Evolutionary conservation across 2,329 filamentous ascomycete genomes (phyloP), one percentile per base, ranked within the genome.

Genomic region (Alternaria conjuncta): DNA sequence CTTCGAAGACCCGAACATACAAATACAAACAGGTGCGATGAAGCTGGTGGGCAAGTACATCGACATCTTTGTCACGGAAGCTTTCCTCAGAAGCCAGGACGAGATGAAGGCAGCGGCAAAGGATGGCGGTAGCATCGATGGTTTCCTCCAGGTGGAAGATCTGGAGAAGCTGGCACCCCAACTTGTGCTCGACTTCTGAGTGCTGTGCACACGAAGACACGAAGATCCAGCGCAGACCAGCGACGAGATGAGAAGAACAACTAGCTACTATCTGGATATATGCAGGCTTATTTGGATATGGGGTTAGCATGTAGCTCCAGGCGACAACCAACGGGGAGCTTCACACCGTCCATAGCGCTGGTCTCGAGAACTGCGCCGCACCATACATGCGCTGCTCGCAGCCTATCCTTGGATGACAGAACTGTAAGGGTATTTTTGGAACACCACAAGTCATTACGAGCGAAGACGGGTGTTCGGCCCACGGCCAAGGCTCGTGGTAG

Each of bases 61-160:
- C 80, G 93, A 97, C 79, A 88, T 95, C 0, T 98, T 97, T 81
- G 91, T 97, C 57, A 86, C 92, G 65, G 95, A 98, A 82, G 93
- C 93, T 1, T 89, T 98, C 76, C 93, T 93, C 15, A 83, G 95
- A 75, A 90, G 92, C 43, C 88, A 89, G 10, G 88, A 89, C 62
- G 91, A 93, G 83, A 90, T 90, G 75, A 84, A 78, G 44, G 81
- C 84, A 79, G 78, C 79, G 32, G 78, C 67, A n/a, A 72, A 75
- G 58, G 63, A 72, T 55, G 67, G 74, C 60, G 63, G 78, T 64
- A 66, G 72, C 55, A 66, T 71, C 69, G 85, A 88, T 62, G 89
- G 87, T 5, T 94, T 94, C 75, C 78, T 95, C 36, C 92, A 96
- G 87, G 90, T 96, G 49, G 93, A 96, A 76, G 94, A 97, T 82